phyloP scores from a whole-genome alignment of 2,329 filamentous ascomycete species.

The Fusarium concolor region DNA sequence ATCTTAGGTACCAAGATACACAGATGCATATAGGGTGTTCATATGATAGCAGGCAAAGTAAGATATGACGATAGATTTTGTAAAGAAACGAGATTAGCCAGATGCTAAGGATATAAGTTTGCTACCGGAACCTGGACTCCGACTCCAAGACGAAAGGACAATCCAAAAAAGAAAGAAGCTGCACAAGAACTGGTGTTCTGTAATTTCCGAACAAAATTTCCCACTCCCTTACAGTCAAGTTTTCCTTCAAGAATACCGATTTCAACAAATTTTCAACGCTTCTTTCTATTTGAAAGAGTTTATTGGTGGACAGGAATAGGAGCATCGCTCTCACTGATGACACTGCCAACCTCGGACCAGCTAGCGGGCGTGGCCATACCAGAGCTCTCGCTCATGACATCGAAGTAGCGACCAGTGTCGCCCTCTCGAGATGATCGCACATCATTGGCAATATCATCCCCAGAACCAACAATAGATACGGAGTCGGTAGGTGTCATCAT shows the following conservation, averaged over 20 bases:
- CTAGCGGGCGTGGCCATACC: conserved; percentile 70
- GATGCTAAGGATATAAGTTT: conserved; percentile 41
- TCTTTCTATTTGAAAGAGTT: not conserved
- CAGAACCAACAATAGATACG: conserved; percentile 64
- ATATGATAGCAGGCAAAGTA: not conserved
- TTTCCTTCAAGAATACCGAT: not conserved
- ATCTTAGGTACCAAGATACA: conserved; percentile 4
- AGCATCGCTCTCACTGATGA: conserved; percentile 67
- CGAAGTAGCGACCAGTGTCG: conserved; percentile 57
- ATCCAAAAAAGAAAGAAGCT: conserved; percentile 2
- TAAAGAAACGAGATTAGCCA: conserved; percentile 27
- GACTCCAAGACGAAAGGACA: conserved; percentile 28
- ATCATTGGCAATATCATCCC: conserved; percentile 61
- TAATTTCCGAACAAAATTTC: conserved; percentile 4
- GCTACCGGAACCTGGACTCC: conserved; percentile 34
- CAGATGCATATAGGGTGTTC: conserved; percentile 10
- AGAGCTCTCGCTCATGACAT: conserved; percentile 70
- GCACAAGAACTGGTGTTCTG: not conserved
- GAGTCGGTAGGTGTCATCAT: conserved; percentile 70
- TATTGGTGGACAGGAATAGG: conserved; percentile 50
- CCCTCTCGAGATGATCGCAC: conserved; percentile 52
- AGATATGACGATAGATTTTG: conserved; percentile 12
- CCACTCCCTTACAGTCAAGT: not conserved
- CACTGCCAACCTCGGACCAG: conserved; percentile 74
- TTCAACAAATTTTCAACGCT: not conserved